Evolutionary conservation across 768 basidiomycete genomes (phyloP).

Genomic region (Lactifluus rugatus): DNA sequence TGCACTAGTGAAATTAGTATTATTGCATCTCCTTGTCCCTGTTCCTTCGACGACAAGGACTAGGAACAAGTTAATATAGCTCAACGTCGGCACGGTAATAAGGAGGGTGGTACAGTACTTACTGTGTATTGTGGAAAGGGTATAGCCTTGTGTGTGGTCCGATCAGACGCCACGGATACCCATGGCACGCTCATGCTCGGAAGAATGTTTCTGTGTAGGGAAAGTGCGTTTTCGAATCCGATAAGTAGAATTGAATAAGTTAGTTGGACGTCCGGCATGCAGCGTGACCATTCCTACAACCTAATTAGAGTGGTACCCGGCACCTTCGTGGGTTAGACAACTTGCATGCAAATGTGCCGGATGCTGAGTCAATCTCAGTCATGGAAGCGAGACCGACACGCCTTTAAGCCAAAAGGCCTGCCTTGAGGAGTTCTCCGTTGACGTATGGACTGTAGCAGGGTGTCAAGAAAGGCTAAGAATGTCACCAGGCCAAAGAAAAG

Average conservation of each 20-base stretch:
- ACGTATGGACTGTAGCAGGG: constrained; percentile 54
- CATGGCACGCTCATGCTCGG: background rate
- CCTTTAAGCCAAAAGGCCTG: constrained; percentile 54
- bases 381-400: background rate
- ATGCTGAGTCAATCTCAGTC: background rate
- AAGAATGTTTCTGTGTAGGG: background rate
- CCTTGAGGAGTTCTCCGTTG: constrained; percentile 38
- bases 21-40: background rate
- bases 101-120: background rate
- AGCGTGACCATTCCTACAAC: background rate
- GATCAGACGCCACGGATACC: background rate
- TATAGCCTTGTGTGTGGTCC: background rate
- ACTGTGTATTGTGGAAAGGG: background rate
- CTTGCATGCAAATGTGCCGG: background rate
- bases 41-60: background rate
- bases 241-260: background rate
- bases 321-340: background rate
- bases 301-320: background rate
- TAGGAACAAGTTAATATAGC: background rate
- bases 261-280: background rate
- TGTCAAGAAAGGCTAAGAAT: constrained; percentile 30
- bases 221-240: background rate
- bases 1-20: background rate
- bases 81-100: background rate
- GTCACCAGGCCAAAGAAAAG: background rate